These are phyloP conservation scores for Alternaria sp. DNA, from an alignment of 2,329 filamentous ascomycete species.

Conservation along the genomic window DNA sequence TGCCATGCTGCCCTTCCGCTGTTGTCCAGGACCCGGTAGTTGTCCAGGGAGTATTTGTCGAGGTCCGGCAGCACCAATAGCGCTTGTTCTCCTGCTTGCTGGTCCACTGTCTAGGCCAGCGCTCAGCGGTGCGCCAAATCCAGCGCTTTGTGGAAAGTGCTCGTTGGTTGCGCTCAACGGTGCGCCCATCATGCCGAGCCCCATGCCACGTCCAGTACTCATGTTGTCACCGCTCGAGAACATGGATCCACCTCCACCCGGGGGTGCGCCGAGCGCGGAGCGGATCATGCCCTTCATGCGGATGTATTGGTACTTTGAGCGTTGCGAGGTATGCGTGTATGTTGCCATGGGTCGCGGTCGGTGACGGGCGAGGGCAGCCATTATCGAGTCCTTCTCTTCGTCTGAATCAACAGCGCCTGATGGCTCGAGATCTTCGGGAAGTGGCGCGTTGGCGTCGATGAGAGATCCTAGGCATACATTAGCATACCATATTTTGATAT, in stretches of 20 bases:
- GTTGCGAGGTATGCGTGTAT: conserved; percentile 63
- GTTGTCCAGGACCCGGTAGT: conserved; percentile 22
- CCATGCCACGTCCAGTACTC: conserved; percentile 35
- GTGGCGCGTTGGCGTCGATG: conserved; percentile 89
- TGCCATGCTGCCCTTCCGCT: conserved; percentile 12
- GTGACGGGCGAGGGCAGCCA: conserved; percentile 77
- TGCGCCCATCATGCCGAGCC: conserved; percentile 46
- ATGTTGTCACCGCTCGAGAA: conserved; percentile 38
- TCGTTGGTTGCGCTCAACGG: conserved; percentile 42
- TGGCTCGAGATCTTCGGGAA: conserved; percentile 82
- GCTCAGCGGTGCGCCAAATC: conserved; percentile 42
- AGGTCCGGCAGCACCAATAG: conserved; percentile 42
- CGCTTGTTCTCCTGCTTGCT: conserved; percentile 43
- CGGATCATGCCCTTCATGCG: conserved; percentile 71
- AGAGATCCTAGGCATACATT: conserved; percentile 73
- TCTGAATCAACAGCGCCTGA: conserved; percentile 83
- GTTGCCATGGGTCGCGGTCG: conserved; percentile 79
- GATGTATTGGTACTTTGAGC: conserved; percentile 66
- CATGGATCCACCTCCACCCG: conserved; percentile 37
- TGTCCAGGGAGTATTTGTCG: conserved; percentile 51
- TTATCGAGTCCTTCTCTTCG: conserved; percentile 89
- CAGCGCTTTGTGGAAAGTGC: conserved; percentile 43
- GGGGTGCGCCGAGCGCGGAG: conserved; percentile 62
- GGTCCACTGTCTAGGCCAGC: conserved; percentile 41
- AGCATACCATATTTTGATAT: neutral